Evolutionary conservation across 257 asterid genomes (phyloP).

Genomic region (Ligustrum vulgare): DNA sequence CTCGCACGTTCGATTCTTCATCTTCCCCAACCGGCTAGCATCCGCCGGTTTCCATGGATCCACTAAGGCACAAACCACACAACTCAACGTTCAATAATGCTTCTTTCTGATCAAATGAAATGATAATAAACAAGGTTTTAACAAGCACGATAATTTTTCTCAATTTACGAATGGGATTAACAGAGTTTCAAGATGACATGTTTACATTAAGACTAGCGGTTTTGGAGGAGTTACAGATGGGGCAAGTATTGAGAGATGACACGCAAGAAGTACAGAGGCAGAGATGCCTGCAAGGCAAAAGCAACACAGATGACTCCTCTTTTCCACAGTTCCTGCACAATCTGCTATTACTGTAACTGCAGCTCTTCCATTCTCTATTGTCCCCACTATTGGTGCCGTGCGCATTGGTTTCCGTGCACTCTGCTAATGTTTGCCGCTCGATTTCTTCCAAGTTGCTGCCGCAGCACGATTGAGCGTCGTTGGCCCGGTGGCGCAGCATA

Average conservation of each 20-base stretch:
- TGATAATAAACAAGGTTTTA: no score
- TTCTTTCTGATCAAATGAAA: no score
- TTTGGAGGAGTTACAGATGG: slow-evolving; percentile 55
- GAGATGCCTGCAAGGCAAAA: slow-evolving; percentile 87
- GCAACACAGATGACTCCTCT: slow-evolving; percentile 68
- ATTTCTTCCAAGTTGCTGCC: slow-evolving; percentile 37
- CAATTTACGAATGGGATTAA: not conserved
- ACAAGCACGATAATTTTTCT: no score
- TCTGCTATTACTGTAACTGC: slow-evolving; percentile 17
- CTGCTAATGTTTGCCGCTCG: slow-evolving; percentile 2
- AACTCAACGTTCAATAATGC: no score
- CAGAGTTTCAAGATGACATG: slow-evolving; percentile 26
- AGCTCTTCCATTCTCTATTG: not conserved
- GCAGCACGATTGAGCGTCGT: slow-evolving; percentile 54
- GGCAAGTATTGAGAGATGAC: slow-evolving; percentile 59
- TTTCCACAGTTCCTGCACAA: slow-evolving; percentile 71
- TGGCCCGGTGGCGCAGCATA: slow-evolving; percentile 6
- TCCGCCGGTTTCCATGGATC: no score
- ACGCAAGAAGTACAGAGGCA: slow-evolving; percentile 72
- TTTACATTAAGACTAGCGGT: slow-evolving; percentile 72
- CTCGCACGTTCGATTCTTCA: slow-evolving; percentile 7
- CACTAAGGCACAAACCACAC: no score
- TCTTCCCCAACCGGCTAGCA: no score
- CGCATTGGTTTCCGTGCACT: not conserved
- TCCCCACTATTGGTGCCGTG: not conserved